A percentile compares a stretch with the other conserved stretches of the same genome.
Conservation (phyloP, 768 basidiomycete genomes). For the Amanita pallidorosea region DNA sequence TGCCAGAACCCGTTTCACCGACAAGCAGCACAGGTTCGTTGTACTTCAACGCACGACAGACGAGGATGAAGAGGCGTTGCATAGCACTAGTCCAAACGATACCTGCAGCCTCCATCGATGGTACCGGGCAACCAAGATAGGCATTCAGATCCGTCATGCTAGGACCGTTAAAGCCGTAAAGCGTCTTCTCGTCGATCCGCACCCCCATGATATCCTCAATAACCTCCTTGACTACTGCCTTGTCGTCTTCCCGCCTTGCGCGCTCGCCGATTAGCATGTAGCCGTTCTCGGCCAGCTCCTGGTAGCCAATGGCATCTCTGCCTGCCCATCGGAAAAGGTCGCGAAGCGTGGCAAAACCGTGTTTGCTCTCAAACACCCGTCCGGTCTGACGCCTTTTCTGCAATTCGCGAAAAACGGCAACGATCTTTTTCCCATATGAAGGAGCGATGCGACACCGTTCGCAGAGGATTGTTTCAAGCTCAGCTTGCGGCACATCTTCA, state of each 20-base stretch:
- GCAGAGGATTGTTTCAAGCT: conserved; percentile 90
- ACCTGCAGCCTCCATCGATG: conserved; percentile 24
- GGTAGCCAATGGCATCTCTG: conserved; percentile 79
- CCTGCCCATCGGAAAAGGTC: conserved; percentile 98
- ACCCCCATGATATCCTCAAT: conserved; percentile 88
- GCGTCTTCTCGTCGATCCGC: conserved; percentile 52
- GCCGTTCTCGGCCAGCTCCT: conserved; percentile 90
- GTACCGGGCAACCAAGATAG: conserved; percentile 48
- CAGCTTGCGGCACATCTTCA: conserved; percentile 89
- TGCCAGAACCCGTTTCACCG: conserved; percentile 95
- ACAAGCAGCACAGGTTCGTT: conserved; percentile 94
- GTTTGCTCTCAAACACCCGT: conserved; percentile 95
- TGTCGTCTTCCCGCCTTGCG: conserved; percentile 77
- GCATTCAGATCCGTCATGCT: conserved; percentile 23
- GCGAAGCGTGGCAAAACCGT: conserved; percentile 92
- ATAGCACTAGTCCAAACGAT: conserved; percentile 91
- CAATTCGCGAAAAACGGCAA: conserved; percentile 84
- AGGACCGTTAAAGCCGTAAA: conserved; percentile 52
- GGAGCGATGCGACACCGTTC: conserved; percentile 89
- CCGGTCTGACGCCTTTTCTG: conserved; percentile 85
- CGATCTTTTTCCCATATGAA: conserved; percentile 85
- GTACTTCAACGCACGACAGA: conserved; percentile 76
- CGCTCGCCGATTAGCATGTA: conserved; percentile 97
- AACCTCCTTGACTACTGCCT: conserved; percentile 81
- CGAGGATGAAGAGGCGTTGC: conserved; percentile 78